Evolutionary conservation across 2,329 filamentous ascomycete species (phyloP).

Genomic region (Lachnellula cervina): DNA sequence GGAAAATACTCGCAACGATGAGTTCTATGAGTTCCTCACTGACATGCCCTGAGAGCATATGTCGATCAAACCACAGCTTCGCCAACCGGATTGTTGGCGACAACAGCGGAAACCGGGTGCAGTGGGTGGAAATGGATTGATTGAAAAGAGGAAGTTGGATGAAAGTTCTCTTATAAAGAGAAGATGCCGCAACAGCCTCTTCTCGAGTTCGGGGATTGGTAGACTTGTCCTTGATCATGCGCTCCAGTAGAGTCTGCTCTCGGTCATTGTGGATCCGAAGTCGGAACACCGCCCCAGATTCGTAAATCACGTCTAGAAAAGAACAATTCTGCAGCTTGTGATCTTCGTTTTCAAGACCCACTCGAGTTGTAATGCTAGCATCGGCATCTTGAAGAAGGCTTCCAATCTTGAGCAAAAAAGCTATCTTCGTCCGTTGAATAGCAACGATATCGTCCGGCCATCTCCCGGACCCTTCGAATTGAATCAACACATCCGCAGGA

Average conservation of each 20-base stretch:
- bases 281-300: conserved; percentile 69
- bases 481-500: conserved; percentile 75
- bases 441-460: conserved; percentile 92
- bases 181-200: conserved; percentile 64
- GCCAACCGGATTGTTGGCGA: conserved; percentile 78
- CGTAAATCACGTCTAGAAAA: conserved; percentile 77
- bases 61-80: conserved; percentile 84
- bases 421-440: conserved; percentile 90
- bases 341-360: conserved; percentile 76
- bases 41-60: conserved; percentile 74
- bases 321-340: conserved; percentile 68
- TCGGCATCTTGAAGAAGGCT: conserved; percentile 60
- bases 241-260: conserved; percentile 74
- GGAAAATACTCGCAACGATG: conserved; percentile 70
- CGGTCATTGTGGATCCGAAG: conserved; percentile 85
- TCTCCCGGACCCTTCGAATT: conserved; percentile 86
- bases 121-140: conserved; percentile 74
- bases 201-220: conserved; percentile 62
- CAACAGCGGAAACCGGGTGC: conserved; percentile 73
- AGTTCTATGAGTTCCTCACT: conserved; percentile 80
- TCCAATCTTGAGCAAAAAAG: conserved; percentile 67
- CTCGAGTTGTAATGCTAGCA: conserved; percentile 56
- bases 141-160: conserved; percentile 71
- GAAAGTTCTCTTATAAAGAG: conserved; percentile 66
- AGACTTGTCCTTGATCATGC: conserved; percentile 69